Evolutionary conservation across 805 yeast genomes (phyloP).

Genomic region (Cyberlindnera americana): DNA sequence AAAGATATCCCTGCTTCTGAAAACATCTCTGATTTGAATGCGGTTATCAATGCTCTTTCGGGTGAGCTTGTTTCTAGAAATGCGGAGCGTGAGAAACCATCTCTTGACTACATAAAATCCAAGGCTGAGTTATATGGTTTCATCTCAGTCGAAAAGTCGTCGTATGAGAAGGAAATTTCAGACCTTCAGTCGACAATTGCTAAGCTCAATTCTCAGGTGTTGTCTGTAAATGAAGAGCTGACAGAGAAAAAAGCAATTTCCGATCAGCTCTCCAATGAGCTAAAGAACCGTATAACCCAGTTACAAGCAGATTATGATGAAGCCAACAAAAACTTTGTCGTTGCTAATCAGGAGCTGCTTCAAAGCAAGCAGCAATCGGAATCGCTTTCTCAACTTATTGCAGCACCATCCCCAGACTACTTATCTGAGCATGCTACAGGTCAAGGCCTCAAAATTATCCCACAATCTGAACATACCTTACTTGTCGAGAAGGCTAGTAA

Average conservation of each 20-base stretch:
- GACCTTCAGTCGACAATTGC: slow-evolving; percentile 6
- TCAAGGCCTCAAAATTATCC: slow-evolving; percentile 29
- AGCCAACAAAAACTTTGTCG: neutral
- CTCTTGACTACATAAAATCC: slow-evolving; percentile 27
- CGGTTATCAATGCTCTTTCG: neutral
- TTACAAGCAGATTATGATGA: slow-evolving; percentile 8
- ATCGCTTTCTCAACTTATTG: slow-evolving; percentile 14
- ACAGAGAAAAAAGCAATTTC: slow-evolving; percentile 11
- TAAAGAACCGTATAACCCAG: slow-evolving; percentile 9
- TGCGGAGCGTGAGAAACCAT: slow-evolving; percentile 27
- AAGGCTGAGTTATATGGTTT: slow-evolving; percentile 29
- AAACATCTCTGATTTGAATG: neutral
- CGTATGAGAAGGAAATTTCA: slow-evolving; percentile 1
- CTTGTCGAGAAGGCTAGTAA: slow-evolving; percentile 20
- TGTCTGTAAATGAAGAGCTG: slow-evolving; percentile 4
- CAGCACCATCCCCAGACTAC: slow-evolving; percentile 33
- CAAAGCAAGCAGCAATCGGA: neutral
- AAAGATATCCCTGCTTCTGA: slow-evolving; percentile 16
- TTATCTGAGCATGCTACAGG: slow-evolving; percentile 27
- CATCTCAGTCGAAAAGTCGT: slow-evolving; percentile 3
- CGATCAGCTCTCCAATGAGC: slow-evolving; percentile 15
- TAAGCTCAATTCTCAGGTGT: slow-evolving; percentile 2
- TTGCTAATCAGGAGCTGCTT: slow-evolving; percentile 5
- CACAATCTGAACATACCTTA: slow-evolving; percentile 21
- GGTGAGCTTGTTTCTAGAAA: neutral